Evolutionary conservation across 169 alveolate genomes (phyloP), one percentile per base, ranked within the genome.

Genomic region (Condylostoma magnum): DNA sequence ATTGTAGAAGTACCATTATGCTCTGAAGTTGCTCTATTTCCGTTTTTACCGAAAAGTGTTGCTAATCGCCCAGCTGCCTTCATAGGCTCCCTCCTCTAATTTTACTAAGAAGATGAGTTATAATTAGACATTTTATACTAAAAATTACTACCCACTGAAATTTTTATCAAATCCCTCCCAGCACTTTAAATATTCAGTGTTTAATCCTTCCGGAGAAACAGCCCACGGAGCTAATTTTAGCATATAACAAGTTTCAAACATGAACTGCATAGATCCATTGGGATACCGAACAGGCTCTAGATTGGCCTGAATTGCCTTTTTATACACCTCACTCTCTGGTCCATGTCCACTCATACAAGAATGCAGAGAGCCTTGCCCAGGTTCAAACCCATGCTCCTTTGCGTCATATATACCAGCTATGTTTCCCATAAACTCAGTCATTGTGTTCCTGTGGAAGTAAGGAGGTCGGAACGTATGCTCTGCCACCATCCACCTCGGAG

Each of bases 391-490:
- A 15, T 63, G 82, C 38, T 70, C 86, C 53, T 91, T 91, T 30
- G 96, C 96, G 77, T 91, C 96, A 71, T 91, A 91, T 12, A 38
- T 25, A 27, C 96, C 96, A 37, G 54, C 41, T 3, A 91, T 73
- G 38, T 89, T 82, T 27, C 96, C 96, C 96, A 91, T 91, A 58
- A 82, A 89, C 77, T 91, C 96, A 66, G 73, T 80, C 97, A 90
- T 90, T 5, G 79, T 82, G 52, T 92, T 92, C 60, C 95, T 70
- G 67, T 92, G 97, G 54, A 79, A 90, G 76, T 87, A 92, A 25
- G 97, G 95, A 37, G 97, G 97, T 34, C 94, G 72, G 69, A 89
- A 92, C 6, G 95, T 92, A 47, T 87, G 84, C 65, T 90, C 95
- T 4, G 84, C 77, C 0, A 78, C 86, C 63, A 87, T 71, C 94